phyloP scores from a whole-genome alignment of 1,284 basidiomycete species.

The Cutaneotrichosporon sp. region DNA sequence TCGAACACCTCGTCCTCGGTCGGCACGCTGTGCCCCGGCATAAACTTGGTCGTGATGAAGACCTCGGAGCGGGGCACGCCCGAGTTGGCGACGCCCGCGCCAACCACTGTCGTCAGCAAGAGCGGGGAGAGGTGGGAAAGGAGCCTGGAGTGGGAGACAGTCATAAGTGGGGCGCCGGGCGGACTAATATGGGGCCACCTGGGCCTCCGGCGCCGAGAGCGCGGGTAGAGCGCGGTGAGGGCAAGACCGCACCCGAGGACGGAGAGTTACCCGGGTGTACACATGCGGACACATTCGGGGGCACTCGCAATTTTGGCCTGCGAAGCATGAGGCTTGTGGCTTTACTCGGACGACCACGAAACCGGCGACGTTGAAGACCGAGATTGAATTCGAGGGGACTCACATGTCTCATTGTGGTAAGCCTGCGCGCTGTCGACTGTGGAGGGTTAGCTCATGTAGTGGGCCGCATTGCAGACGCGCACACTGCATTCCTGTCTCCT shows the following conservation, averaged over 20 bases:
- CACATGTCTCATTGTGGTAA: slow-evolving; percentile 75
- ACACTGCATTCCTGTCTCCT: no score
- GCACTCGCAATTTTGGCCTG: neutral
- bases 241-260: neutral
- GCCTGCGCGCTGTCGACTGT: slow-evolving; percentile 60
- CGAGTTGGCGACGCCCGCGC: slow-evolving; percentile 24
- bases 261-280: neutral
- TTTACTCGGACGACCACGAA: no score
- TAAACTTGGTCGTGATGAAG: slow-evolving; percentile 63
- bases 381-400: slow-evolving; percentile 54
- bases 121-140: neutral
- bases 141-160: neutral
- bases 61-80: slow-evolving; percentile 39
- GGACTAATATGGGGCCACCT: neutral
- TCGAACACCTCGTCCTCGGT: slow-evolving; percentile 52
- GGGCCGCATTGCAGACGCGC: no score
- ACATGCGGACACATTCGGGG: neutral
- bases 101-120: slow-evolving; percentile 34
- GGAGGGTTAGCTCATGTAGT: slow-evolving; percentile 14
- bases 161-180: neutral
- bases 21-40: slow-evolving; percentile 59
- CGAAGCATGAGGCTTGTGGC: no score
- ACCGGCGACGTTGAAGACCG: no score
- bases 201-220: neutral
- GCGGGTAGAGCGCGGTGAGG: neutral